Conservation (phyloP, 1,284 basidiomycete genomes). For the Cryptococcus deneoformans region DNA sequence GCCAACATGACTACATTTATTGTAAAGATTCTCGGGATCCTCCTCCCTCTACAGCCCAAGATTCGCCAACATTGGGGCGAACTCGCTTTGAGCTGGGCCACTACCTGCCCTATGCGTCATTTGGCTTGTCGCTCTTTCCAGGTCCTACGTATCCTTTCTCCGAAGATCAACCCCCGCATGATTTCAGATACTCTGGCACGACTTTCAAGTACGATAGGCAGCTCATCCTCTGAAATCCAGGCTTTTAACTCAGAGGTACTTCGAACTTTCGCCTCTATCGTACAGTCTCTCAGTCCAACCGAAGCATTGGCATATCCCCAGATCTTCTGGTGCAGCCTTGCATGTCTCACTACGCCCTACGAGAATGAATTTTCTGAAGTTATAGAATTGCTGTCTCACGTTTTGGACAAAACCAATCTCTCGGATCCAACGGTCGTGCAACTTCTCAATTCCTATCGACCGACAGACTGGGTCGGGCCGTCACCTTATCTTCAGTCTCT, state of each 20-base stretch:
- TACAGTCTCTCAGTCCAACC: conserved; percentile 59
- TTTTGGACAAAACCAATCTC: conserved; percentile 72
- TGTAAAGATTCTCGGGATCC: conserved; percentile 62
- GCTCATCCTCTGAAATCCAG: conserved; percentile 66
- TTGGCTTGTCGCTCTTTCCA: conserved; percentile 88
- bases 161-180: conserved; percentile 67
- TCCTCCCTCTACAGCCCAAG: conserved; percentile 66
- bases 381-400: conserved; percentile 63
- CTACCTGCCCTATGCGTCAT: conserved; percentile 78
- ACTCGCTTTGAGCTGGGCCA: conserved; percentile 78
- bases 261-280: conserved; percentile 69
- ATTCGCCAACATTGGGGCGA: conserved; percentile 76
- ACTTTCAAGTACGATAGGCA: conserved; percentile 79
- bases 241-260: conserved; percentile 82
- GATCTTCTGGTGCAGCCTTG: conserved; percentile 82
- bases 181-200: conserved; percentile 78
- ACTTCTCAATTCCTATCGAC: conserved; percentile 64
- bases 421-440: conserved; percentile 64
- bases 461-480: conserved; percentile 68
- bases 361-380: conserved; percentile 76
- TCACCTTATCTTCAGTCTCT: conserved; percentile 66
- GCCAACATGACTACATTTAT: conserved; percentile 73
- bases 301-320: conserved; percentile 65
- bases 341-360: conserved; percentile 76
- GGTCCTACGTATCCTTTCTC: conserved; percentile 80